Conservation (phyloP, 768 basidiomycete genomes). For the Suillus variegatus region DNA sequence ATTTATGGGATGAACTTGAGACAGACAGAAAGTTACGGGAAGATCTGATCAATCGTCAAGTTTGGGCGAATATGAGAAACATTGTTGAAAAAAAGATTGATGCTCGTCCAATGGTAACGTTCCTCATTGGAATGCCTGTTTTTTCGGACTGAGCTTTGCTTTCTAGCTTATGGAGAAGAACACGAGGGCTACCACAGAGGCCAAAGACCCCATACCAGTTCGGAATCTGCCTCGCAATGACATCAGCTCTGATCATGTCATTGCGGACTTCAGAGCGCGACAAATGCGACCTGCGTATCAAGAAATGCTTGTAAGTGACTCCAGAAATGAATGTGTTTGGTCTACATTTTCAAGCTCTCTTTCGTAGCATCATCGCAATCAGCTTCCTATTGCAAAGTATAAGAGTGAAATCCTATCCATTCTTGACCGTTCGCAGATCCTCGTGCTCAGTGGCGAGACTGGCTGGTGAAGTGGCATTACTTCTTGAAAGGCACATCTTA, state of each 20-base stretch:
- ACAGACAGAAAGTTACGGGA: conserved; percentile 56
- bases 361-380: conserved; percentile 67
- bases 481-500: conserved; percentile 35
- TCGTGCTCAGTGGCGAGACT: conserved; percentile 86
- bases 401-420: conserved; percentile 68
- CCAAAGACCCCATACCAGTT: conserved; percentile 16
- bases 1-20: conserved; percentile 93
- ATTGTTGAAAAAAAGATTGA: conserved; percentile 68
- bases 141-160: conserved; percentile 4
- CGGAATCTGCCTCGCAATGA: conserved; percentile 12
- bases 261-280: conserved; percentile 59
- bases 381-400: conserved; percentile 85
- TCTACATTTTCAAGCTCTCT: not conserved
- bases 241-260: conserved; percentile 50
- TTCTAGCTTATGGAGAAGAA: conserved; percentile 18
- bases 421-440: conserved; percentile 74
- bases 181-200: conserved; percentile 21
- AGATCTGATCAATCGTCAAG: conserved; percentile 61
- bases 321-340: not conserved
- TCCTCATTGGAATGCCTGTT: not conserved
- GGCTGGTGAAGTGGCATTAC: conserved; percentile 55
- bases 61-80: conserved; percentile 69
- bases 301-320: conserved; percentile 79
- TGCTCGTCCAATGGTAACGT: conserved; percentile 41
- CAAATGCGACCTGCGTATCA: conserved; percentile 70